These are phyloP conservation scores for Anethum foeniculum DNA, from an alignment of 140 eudicot species.

Conservation along the genomic window DNA sequence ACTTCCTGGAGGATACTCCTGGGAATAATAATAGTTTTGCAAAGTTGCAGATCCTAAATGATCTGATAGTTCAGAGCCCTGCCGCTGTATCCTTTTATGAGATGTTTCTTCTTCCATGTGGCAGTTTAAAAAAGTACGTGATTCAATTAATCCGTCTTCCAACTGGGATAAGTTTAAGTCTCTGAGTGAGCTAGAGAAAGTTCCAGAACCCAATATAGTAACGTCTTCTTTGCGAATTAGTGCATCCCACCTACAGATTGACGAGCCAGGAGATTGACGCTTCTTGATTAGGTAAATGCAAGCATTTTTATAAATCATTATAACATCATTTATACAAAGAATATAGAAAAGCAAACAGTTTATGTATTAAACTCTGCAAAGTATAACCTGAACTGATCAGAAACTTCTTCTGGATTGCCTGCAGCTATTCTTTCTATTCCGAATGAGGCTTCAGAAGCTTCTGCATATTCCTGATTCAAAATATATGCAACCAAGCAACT, in stretches of 20 bases:
- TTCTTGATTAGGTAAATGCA: conserved; percentile 21
- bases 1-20: neutral
- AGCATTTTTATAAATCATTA: neutral
- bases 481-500: conserved; percentile 1
- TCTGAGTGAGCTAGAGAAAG: conserved; percentile 28
- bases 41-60: conserved; percentile 1
- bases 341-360: neutral
- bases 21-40: conserved; percentile 19
- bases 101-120: conserved; percentile 22
- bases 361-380: neutral
- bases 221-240: neutral
- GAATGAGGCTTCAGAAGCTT: conserved; percentile 26
- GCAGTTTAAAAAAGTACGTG: conserved; percentile 10
- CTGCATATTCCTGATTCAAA: conserved; percentile 35
- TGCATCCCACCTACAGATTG: conserved; percentile 8
- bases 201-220: conserved; percentile 17
- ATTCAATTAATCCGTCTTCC: conserved; percentile 20
- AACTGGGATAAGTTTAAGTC: conserved; percentile 23
- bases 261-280: conserved; percentile 6
- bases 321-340: neutral
- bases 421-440: conserved; percentile 18
- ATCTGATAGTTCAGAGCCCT: conserved; percentile 1
- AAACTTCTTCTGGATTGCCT: conserved; percentile 23
- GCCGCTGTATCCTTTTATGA: conserved; percentile 4
- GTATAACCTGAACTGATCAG: conserved; percentile 14